Conservation (phyloP, 1,139 yeast genomes). For the Hyphopichia wangnamkhiaoensis region DNA sequence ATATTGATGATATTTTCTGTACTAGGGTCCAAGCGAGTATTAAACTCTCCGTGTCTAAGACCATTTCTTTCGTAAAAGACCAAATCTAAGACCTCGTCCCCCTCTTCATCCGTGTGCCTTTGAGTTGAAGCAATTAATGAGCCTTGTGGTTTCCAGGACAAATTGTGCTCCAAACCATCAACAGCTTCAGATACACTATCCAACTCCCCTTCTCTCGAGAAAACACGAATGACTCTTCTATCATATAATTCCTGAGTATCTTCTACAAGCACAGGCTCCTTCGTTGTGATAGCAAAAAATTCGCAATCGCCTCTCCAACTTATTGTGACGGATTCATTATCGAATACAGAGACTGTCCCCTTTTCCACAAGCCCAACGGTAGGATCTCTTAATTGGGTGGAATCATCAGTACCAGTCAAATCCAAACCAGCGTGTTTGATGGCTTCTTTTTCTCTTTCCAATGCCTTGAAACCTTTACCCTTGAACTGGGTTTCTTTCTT, state of each 20-base stretch:
- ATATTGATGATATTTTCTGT: conserved; percentile 51
- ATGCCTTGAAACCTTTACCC: conserved; percentile 78
- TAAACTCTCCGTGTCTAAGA: conserved; percentile 83
- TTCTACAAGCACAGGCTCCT: conserved; percentile 52
- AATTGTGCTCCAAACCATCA: conserved; percentile 69
- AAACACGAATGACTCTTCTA: conserved; percentile 84
- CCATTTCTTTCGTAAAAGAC: conserved; percentile 94
- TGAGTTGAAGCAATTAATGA: conserved; percentile 82
- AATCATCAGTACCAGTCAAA: conserved; percentile 54
- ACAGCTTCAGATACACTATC: conserved; percentile 91
- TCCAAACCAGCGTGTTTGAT: conserved; percentile 70
- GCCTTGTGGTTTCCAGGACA: conserved; percentile 93
- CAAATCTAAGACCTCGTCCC: conserved; percentile 51
- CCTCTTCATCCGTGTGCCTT: conserved; percentile 52
- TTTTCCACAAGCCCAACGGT: conserved; percentile 76
- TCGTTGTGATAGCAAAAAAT: conserved; percentile 66
- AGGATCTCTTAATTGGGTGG: conserved; percentile 74
- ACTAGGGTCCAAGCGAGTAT: conserved; percentile 57
- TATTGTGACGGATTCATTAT: conserved; percentile 45
- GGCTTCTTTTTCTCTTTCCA: conserved; percentile 30
- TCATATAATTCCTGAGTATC: conserved; percentile 42
- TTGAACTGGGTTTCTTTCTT: conserved; percentile 94
- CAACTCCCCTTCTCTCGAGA: conserved; percentile 72
- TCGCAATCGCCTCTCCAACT: conserved; percentile 98
- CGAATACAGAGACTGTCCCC: conserved; percentile 63